These are phyloP conservation scores for Orbilia brochopaga DNA, from an alignment of 2,329 filamentous ascomycete species.

Conservation along the genomic window DNA sequence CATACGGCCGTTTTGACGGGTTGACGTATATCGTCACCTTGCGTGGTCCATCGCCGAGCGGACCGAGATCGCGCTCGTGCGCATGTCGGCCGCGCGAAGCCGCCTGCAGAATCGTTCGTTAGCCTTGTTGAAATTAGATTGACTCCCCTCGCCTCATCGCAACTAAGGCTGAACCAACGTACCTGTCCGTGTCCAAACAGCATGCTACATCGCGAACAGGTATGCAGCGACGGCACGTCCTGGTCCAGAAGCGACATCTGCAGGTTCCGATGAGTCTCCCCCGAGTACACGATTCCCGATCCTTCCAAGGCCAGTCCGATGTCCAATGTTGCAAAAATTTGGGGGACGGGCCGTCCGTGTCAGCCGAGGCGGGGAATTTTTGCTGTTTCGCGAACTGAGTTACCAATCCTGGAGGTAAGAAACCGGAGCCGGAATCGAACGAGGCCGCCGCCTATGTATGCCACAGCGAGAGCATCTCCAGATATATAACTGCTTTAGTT, in stretches of 20 bases:
- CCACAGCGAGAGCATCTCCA: slow-evolving; percentile 19
- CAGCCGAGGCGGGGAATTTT: slow-evolving; percentile 17
- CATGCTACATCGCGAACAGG: slow-evolving; percentile 38
- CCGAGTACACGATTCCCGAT: not conserved
- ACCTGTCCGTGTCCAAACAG: slow-evolving; percentile 26
- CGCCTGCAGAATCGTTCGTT: not conserved
- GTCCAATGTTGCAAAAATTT: not conserved
- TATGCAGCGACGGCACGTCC: slow-evolving; percentile 30
- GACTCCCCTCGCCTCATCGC: not conserved
- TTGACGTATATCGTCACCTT: slow-evolving; percentile 33
- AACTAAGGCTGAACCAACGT: not conserved
- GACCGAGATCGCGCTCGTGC: slow-evolving; percentile 17
- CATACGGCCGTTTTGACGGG: slow-evolving; percentile 40
- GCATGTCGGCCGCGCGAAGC: slow-evolving; percentile 4
- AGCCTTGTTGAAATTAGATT: not conserved
- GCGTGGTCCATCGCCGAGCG: slow-evolving; percentile 16
- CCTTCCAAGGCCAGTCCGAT: not conserved
- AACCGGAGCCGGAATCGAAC: not conserved
- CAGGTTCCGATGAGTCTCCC: not conserved
- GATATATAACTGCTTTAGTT: not conserved
- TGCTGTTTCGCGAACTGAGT: slow-evolving; percentile 40
- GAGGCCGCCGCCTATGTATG: not conserved
- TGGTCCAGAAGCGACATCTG: slow-evolving; percentile 40
- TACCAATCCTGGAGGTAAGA: slow-evolving; percentile 12
- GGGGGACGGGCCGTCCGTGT: not conserved